Percentiles rank a stretch among this genome's conserved stretches.
Conservation (phyloP, 495 filamentous ascomycete genomes). For the Baudoinia panamericana region DNA sequence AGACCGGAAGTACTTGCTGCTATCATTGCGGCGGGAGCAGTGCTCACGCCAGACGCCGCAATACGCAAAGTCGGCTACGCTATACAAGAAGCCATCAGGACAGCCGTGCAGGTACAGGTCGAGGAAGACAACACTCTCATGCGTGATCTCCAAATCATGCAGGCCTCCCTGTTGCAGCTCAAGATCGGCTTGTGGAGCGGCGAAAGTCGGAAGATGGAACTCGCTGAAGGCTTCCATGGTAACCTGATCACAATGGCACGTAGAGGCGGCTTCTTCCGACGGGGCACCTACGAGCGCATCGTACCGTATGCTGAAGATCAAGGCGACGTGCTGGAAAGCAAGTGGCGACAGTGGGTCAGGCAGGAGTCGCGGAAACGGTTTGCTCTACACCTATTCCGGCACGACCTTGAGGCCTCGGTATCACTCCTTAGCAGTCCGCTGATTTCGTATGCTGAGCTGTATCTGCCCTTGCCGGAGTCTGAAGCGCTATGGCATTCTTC, state of each 20-base stretch:
- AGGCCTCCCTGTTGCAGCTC: constrained; percentile 41
- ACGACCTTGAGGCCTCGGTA: constrained; percentile 47
- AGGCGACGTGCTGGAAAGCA: constrained; percentile 37
- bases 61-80: constrained; percentile 51
- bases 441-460: constrained; percentile 52
- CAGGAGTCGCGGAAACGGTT: constrained; percentile 33
- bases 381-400: constrained; percentile 42
- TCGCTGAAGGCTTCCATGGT: constrained; percentile 47
- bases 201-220: constrained; percentile 53
- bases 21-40: constrained; percentile 43
- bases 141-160: constrained; percentile 40
- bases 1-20: constrained; percentile 44
- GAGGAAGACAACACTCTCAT: constrained; percentile 47
- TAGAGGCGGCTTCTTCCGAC: constrained; percentile 30
- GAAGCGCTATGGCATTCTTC: constrained; percentile 44
- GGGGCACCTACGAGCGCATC: constrained; percentile 37
- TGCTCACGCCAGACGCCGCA: constrained; percentile 40
- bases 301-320: constrained; percentile 34
- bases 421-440: constrained; percentile 42
- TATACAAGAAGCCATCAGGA: constrained; percentile 45
- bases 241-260: constrained; percentile 37
- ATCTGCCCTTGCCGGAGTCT: constrained; percentile 43
- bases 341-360: constrained; percentile 46
- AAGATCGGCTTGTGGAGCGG: constrained; percentile 56
- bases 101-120: constrained; percentile 38